Evolutionary conservation across 2,329 filamentous ascomycete genomes (phyloP), one percentile per base, ranked within the genome.

Genomic region (Emmonsia crescens): DNA sequence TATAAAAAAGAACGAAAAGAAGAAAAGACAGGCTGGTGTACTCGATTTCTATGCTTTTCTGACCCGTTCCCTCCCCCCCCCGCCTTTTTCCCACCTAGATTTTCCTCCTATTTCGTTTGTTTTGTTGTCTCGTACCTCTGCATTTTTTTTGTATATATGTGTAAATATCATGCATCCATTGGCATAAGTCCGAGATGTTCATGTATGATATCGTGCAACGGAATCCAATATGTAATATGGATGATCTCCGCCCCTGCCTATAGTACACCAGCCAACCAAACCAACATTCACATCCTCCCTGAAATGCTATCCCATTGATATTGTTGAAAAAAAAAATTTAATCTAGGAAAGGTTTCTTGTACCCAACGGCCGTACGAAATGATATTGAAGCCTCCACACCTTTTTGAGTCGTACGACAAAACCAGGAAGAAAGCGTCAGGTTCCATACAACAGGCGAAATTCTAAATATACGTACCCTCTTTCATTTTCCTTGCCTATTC

Each of bases 111-210:
- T 14, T 46, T n/a, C 27, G 29, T 46, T 57, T 16, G 16, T 33
- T 29, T 57, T 42, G 14, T 27, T 16, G 8, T 27, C 63, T 40
- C 57, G 61, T 66, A 63, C 38, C 62, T 38, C 31, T 21, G n/a
- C 48, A 38, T 48, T 60, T 60, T 64, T 64, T 60, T 52, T 57
- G 51, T 48, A 31, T 40, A 59, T 31, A 36, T 60, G 55, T 38
- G 33, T 62, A 46, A 33, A 52, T 61, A 58, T 55, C 29, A 57
- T 57, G 48, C 24, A 29, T 46, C 27, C 55, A 31, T 46, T 57
- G 27, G 8, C 38, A 44, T 31, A 44, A 38, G 4, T 12, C 10
- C 27, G 16, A 31, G 3, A 57, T 46, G 38, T 48, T 24, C n/a
- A 6, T 44, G 16, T 46, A 24, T 55, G 5, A 55, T 21, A 36